phyloP scores from a whole-genome alignment of 441 rosid species.

The Macaranga tanarius region DNA sequence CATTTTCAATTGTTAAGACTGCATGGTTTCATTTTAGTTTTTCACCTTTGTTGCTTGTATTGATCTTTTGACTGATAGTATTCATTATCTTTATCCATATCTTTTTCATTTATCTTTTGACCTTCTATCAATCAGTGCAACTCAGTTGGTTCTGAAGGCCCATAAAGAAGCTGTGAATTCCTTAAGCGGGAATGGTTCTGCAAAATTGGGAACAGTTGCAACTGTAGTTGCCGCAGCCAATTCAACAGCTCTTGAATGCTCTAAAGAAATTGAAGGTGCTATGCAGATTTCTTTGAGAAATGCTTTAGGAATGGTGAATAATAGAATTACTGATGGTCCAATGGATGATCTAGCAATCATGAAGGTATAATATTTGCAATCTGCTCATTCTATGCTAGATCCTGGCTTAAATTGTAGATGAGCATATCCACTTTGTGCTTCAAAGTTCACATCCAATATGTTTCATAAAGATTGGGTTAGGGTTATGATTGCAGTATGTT shows the following conservation, averaged over 20 bases:
- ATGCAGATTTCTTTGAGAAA: slow-evolving; percentile 95
- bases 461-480: not conserved
- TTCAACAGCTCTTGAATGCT: slow-evolving; percentile 86
- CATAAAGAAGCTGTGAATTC: slow-evolving; percentile 97
- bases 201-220: slow-evolving; percentile 90
- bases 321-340: slow-evolving; percentile 69
- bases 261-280: slow-evolving; percentile 95
- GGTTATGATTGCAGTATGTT: not conserved
- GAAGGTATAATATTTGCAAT: slow-evolving; percentile 52
- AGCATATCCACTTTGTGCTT: not conserved
- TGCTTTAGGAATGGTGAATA: slow-evolving; percentile 64
- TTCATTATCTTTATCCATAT: not conserved
- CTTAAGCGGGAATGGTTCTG: slow-evolving; percentile 82
- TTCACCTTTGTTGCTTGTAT: not conserved
- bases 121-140: slow-evolving; percentile 51
- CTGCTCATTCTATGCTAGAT: slow-evolving; percentile 3
- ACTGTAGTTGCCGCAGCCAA: slow-evolving; percentile 97
- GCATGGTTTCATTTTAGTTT: not conserved
- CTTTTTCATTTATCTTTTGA: slow-evolving; percentile 13
- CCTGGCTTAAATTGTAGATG: not conserved
- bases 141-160: slow-evolving; percentile 90
- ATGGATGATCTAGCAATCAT: slow-evolving; percentile 91
- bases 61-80: not conserved
- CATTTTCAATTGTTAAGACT: not conserved
- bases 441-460: not conserved